A percentile compares a stretch with the other conserved stretches of the same genome.
phyloP scores from a whole-genome alignment of 768 basidiomycete species.

The Lactarius sanguifluus region DNA sequence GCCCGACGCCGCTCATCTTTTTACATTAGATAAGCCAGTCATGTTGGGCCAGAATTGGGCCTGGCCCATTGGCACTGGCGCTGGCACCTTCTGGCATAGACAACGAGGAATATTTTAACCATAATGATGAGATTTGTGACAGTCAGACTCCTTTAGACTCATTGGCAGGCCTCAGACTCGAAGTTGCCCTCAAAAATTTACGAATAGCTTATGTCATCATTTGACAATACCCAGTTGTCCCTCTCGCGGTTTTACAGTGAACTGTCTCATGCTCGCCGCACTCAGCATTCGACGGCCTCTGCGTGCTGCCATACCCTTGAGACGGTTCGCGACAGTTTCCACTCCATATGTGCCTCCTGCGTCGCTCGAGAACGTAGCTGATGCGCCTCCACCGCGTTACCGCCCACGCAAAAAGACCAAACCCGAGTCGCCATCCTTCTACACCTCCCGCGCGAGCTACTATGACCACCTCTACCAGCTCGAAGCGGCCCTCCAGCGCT shows the following conservation, averaged over 20 bases:
- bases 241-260: neutral
- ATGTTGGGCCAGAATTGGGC: too few species aligned
- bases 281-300: slow-evolving; percentile 13
- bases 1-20: neutral
- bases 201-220: too few species aligned
- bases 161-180: too few species aligned
- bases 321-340: slow-evolving; percentile 31
- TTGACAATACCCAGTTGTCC: neutral
- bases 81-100: too few species aligned
- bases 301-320: slow-evolving; percentile 2
- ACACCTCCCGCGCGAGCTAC: slow-evolving; percentile 74
- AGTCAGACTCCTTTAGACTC: too few species aligned
- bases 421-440: slow-evolving; percentile 78
- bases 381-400: slow-evolving; percentile 10
- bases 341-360: slow-evolving; percentile 36
- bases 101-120: too few species aligned
- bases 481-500: slow-evolving; percentile 57
- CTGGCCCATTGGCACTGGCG: too few species aligned
- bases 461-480: slow-evolving; percentile 70
- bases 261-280: slow-evolving; percentile 10
- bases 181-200: too few species aligned
- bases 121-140: too few species aligned
- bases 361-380: slow-evolving; percentile 31
- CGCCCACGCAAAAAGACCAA: slow-evolving; percentile 30
- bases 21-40: slow-evolving; percentile 23